phyloP scores from a whole-genome alignment of 2,329 filamentous ascomycete species.

The Penicillium italicum region DNA sequence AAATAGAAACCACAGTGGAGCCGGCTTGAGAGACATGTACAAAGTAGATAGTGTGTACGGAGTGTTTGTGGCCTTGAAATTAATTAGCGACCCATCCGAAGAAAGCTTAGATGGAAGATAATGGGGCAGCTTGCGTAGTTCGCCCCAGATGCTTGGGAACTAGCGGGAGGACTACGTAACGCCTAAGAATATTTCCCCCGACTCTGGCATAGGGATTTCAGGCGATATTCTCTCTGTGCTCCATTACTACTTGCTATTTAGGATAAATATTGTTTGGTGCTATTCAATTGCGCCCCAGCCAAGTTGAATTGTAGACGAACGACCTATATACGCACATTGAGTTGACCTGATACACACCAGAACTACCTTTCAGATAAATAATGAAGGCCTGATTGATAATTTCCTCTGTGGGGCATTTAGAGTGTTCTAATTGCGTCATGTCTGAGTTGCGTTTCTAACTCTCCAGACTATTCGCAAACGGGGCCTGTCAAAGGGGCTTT shows the following conservation, averaged over 20 bases:
- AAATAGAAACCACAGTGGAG: not conserved
- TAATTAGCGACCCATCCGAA: not conserved
- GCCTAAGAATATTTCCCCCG: not conserved
- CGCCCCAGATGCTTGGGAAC: not conserved
- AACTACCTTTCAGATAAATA: not conserved
- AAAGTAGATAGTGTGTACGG: not conserved
- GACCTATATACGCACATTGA: too few species aligned
- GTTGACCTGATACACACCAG: not conserved
- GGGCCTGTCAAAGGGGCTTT: not conserved
- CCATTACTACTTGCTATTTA: not conserved
- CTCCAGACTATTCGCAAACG: not conserved
- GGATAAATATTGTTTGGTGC: not conserved
- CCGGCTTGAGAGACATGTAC: not conserved
- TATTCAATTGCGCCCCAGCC: not conserved
- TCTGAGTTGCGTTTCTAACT: not conserved
- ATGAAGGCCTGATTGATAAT: too few species aligned
- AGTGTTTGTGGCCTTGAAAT: not conserved
- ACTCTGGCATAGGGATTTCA: not conserved
- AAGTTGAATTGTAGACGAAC: not conserved
- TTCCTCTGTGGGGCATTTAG: not conserved
- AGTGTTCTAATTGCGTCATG: not conserved
- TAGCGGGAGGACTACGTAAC: conserved; percentile 8
- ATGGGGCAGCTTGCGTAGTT: conserved; percentile 9
- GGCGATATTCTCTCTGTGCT: not conserved
- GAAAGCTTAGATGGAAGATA: conserved; percentile 21